Conservation (phyloP, 495 filamentous ascomycete genomes). For the Bryoglossum gracile region DNA sequence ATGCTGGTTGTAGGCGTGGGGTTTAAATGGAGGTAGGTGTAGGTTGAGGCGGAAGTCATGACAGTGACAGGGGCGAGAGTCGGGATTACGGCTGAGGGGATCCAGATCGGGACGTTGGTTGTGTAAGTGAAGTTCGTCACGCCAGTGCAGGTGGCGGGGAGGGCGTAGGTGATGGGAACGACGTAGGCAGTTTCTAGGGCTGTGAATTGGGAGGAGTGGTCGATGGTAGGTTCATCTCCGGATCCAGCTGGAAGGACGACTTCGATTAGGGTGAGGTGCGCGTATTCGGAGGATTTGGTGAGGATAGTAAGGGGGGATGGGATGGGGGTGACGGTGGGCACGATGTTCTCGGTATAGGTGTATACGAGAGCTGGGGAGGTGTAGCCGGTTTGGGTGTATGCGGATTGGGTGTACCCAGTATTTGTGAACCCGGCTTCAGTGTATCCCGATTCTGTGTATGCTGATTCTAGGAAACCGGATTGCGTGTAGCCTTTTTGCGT, state of each 20-base stretch:
- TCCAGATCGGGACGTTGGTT: constrained; percentile 31
- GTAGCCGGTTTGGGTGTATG: no score
- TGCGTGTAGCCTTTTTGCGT: not conserved
- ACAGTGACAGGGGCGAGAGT: constrained; percentile 28
- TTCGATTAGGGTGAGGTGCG: constrained; percentile 29
- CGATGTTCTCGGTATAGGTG: constrained; percentile 21
- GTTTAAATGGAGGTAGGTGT: constrained; percentile 29
- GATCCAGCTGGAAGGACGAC: constrained; percentile 30
- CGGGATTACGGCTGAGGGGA: constrained; percentile 31
- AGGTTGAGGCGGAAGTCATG: constrained; percentile 27
- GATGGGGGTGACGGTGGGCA: constrained; percentile 25
- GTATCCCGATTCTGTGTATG: not conserved
- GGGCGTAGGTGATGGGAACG: constrained; percentile 9
- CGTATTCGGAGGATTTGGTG: constrained; percentile 13
- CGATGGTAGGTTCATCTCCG: constrained; percentile 4
- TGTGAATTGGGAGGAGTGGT: not conserved
- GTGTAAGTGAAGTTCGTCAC: constrained; percentile 11
- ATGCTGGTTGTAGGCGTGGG: constrained; percentile 27
- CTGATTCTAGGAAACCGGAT: not conserved
- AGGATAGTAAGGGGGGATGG: constrained; percentile 26
- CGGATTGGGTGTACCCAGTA: no score
- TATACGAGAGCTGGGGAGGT: not conserved
- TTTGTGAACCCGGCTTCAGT: no score
- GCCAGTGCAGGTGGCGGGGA: constrained; percentile 14
- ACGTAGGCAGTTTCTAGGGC: not conserved